These are phyloP conservation scores for Cardiospermum halicacabum DNA, from an alignment of 345 rosid species.

Conservation along the genomic window DNA sequence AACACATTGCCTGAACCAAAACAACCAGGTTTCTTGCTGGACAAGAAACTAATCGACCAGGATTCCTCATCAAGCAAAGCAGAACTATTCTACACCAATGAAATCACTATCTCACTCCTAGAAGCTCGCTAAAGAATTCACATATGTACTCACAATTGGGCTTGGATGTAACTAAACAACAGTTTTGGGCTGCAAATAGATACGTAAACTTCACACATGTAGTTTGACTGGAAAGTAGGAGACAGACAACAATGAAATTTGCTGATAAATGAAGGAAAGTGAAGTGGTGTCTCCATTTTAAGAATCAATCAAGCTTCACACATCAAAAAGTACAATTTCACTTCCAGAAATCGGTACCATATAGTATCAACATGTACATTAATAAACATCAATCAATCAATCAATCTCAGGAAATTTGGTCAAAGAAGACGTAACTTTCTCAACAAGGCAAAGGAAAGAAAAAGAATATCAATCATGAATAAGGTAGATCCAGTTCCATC, in stretches of 20 bases:
- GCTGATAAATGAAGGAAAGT: not conserved
- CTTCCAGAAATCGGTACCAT: not conserved
- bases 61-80: slow-evolving; percentile 26
- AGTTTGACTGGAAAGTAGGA: not conserved
- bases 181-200: no score
- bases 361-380: not conserved
- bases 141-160: no score
- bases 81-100: slow-evolving; percentile 17
- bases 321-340: not conserved
- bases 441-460: slow-evolving; percentile 22
- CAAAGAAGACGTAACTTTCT: slow-evolving; percentile 18
- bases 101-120: slow-evolving; percentile 23
- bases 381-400: no score
- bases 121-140: slow-evolving; percentile 17
- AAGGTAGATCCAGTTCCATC: not conserved
- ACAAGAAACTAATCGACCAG: slow-evolving; percentile 14
- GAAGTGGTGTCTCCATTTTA: not conserved
- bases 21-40: slow-evolving; percentile 37
- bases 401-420: no score
- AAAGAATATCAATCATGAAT: not conserved
- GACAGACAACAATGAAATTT: not conserved
- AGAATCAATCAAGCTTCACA: slow-evolving; percentile 5
- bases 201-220: no score
- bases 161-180: no score
- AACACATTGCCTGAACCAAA: slow-evolving; percentile 30